These are phyloP conservation scores for Gossypium raimondii DNA, from an alignment of 345 rosid species.

Conservation along the genomic window DNA sequence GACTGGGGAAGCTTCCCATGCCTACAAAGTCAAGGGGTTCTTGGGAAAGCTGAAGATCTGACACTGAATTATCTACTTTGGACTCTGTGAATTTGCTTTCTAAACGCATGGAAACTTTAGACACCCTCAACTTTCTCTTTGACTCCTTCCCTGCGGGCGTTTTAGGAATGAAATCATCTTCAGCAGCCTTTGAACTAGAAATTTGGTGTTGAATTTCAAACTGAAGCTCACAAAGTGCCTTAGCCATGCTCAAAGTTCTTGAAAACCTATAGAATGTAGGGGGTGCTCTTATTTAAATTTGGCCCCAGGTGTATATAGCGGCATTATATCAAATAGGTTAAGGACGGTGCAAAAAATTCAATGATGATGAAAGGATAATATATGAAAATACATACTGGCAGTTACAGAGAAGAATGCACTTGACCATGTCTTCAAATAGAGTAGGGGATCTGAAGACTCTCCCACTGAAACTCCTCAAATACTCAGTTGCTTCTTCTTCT, in stretches of 20 bases:
- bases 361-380: background rate
- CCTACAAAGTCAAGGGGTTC: slow-evolving; percentile 1
- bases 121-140: slow-evolving; percentile 19
- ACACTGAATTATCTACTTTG: slow-evolving; percentile 6
- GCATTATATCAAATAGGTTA: slow-evolving; percentile 14
- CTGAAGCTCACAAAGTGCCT: slow-evolving; percentile 47
- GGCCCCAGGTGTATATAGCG: background rate
- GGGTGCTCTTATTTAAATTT: background rate
- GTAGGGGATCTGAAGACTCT: slow-evolving; percentile 59
- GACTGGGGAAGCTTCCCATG: slow-evolving; percentile 42
- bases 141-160: slow-evolving; percentile 32
- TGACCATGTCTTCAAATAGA: slow-evolving; percentile 57
- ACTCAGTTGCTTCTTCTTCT: background rate
- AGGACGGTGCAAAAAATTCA: background rate
- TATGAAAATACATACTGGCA: slow-evolving; percentile 29
- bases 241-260: slow-evolving; percentile 53
- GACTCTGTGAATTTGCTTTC: slow-evolving; percentile 9
- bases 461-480: slow-evolving; percentile 32
- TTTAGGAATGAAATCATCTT: slow-evolving; percentile 22
- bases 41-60: background rate
- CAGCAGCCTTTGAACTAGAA: slow-evolving; percentile 11
- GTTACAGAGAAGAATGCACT: slow-evolving; percentile 53
- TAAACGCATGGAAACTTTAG: slow-evolving; percentile 16
- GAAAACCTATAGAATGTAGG: slow-evolving; percentile 32
- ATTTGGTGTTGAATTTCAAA: slow-evolving; percentile 29